These are phyloP conservation scores for Phytophthora meadii DNA, from an alignment of 352 stramenopile species.

Conservation along the genomic window DNA sequence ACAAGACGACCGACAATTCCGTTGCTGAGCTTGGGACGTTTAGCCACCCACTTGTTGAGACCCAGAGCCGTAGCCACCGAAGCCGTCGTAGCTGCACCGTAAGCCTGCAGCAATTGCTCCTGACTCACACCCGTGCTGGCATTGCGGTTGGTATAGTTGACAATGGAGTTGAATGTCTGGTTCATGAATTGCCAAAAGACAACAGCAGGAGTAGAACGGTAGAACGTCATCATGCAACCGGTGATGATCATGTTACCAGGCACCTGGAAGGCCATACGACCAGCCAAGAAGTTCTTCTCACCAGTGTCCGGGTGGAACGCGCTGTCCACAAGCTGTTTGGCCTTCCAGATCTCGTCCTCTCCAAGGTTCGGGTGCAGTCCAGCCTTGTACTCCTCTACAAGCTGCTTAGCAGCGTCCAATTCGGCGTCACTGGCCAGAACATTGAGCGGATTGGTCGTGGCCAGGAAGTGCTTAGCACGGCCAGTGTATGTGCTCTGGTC, in stretches of 20 bases:
- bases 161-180: slow-evolving; percentile 93
- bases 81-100: slow-evolving; percentile 78
- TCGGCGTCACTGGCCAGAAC: slow-evolving; percentile 76
- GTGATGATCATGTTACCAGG: slow-evolving; percentile 92
- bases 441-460: slow-evolving; percentile 89
- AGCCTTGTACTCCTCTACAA: slow-evolving; percentile 74
- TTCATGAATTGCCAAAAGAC: slow-evolving; percentile 93
- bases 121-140: slow-evolving; percentile 86
- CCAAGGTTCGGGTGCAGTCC: slow-evolving; percentile 42
- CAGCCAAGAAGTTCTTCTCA: slow-evolving; percentile 88
- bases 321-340: slow-evolving; percentile 88
- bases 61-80: slow-evolving; percentile 81
- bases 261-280: slow-evolving; percentile 89
- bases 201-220: slow-evolving; percentile 79
- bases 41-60: slow-evolving; percentile 79
- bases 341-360: slow-evolving; percentile 84
- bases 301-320: slow-evolving; percentile 91
- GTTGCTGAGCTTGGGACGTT: slow-evolving; percentile 62
- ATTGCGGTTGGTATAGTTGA: slow-evolving; percentile 95
- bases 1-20: slow-evolving; percentile 75
- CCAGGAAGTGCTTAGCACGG: slow-evolving; percentile 86
- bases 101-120: slow-evolving; percentile 82
- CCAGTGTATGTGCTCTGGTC: slow-evolving; percentile 85
- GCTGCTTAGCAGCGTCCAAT: slow-evolving; percentile 73
- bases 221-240: slow-evolving; percentile 90